These are phyloP conservation scores for Fraxinus excelsior DNA, from an alignment of 257 asterid species.

Conservation along the genomic window DNA sequence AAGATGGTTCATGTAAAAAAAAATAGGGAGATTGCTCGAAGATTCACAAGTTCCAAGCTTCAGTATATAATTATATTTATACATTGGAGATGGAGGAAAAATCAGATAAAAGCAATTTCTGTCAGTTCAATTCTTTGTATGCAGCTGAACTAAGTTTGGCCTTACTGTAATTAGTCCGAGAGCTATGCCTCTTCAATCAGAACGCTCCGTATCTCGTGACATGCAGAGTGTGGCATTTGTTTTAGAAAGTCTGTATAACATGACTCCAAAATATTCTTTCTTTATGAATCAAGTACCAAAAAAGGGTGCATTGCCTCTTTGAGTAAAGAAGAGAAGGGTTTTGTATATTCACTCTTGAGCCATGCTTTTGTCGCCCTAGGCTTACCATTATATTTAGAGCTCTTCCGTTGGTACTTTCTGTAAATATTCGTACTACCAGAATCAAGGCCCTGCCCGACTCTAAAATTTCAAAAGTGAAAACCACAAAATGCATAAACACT, in stretches of 20 bases:
- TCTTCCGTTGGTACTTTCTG: not conserved
- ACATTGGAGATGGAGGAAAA: not conserved
- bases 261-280: too few relatives aligned
- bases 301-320: too few relatives aligned
- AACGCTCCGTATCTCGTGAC: too few relatives aligned
- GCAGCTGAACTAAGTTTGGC: not conserved
- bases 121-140: not conserved
- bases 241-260: too few relatives aligned
- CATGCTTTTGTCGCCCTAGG: too few relatives aligned
- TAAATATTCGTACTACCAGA: not conserved
- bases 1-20: not conserved
- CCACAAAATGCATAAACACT: slow-evolving; percentile 1
- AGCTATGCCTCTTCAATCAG: too few relatives aligned
- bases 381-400: not conserved
- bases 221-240: too few relatives aligned
- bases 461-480: not conserved
- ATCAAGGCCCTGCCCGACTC: not conserved
- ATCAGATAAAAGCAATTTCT: not conserved
- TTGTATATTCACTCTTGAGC: too few relatives aligned
- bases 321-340: too few relatives aligned
- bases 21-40: not conserved
- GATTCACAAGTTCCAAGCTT: not conserved
- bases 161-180: too few relatives aligned
- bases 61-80: not conserved
- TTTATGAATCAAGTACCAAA: too few relatives aligned